Evolutionary conservation across 768 basidiomycete genomes (phyloP), one percentile per base, ranked within the genome.

Genomic region (Leccinum ochraceum): DNA sequence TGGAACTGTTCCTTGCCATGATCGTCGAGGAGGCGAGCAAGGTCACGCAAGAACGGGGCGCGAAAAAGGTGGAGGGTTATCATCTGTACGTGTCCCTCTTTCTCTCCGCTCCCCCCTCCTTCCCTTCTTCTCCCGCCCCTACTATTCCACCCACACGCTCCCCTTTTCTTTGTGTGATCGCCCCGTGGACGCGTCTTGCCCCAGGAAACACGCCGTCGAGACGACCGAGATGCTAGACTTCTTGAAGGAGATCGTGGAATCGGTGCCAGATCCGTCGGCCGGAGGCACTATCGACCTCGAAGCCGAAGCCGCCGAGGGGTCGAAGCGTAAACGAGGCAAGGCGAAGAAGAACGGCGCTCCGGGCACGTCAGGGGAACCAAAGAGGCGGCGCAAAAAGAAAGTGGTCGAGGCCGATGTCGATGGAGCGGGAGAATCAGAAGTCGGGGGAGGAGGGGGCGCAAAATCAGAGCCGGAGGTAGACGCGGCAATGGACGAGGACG

Each of bases 141-240:
- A 42, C 39, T 42, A 2, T 42, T 42, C 17, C 3, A 42, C 39
- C 39, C 17, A 42, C 39, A 42, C 39, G 36, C 39, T 17, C 17
- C 42, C 42, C 16, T 30, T 26, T 4, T 37, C 26, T 44, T 60
- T 51, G n/a, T 49, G 66, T 17, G 17, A 42, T 42, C 39, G 39
- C 39, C 17, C 39, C 44, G 20, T 51, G 42, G 28, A 57, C 28
- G 16, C 56, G 32, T 54, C 46, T 37, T 6, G 9, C 42, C 17
- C 11, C 71, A 98, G 95, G 64, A 98, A 98, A 80, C 92, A 94
- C 67, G 93, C 94, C 0, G 87, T 98, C 9, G 89, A 92, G 59
- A 88, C 86, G 16, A 90, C 87, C 11, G 88, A 94, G 64, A 91
- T 87, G 80, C 86, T 98, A 54, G 96, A 98, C 74, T 98, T 98